Base-by-base conservation (phyloP, 2,329 filamentous ascomycete genomes). In the Phaeosphaeria sp. region DNA sequence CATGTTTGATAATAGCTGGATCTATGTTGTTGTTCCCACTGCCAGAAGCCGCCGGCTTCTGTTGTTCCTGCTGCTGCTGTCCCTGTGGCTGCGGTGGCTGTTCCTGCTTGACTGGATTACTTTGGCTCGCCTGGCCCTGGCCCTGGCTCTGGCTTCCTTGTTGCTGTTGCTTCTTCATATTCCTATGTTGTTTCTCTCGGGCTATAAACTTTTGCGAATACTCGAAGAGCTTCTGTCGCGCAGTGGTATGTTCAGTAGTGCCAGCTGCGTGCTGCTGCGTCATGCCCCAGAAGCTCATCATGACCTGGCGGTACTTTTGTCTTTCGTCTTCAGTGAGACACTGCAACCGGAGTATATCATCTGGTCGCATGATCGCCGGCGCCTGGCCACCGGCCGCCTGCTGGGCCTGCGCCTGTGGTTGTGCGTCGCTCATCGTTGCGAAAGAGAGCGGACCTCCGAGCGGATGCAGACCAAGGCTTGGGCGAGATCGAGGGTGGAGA, bases 271-370 rank as follows among this genome's bases (percentile, higher is more conserved):
- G 79, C 43, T 69, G 79, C 58, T 85, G 81, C 50, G 85, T 77
- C 30, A 80, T 72, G 27, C 81, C 79, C 85, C 85, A 88, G 50
- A 86, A 78, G 59, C 78, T 81, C 55, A 80, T 79, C 60, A 88
- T 81, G 20, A 83, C 77, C 49, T 80, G 75, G 56, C 82, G 83
- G 67, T 87, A 86, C 63, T 84, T 81, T 46, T 79, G 73, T 74
- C 87, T 88, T 65, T 84, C 81, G 49, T 82, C 75, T 9, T 85
- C 82, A 59, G 75, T 82, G 27, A 88, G 77, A 48, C 68, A 70
- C 41, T 68, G 64, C 2, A 77, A 69, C 62, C 71, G 75, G 11
- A 71, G 66, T 6, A 77, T 67, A 50, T 77, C 74, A 23, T 76
- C 74, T 9, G 72, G 63, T 18, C 71, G 73, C 42, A 77, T 65